phyloP scores from a whole-genome alignment of 176 grass and related monocot species.

The Tillandsia fasciculata region DNA sequence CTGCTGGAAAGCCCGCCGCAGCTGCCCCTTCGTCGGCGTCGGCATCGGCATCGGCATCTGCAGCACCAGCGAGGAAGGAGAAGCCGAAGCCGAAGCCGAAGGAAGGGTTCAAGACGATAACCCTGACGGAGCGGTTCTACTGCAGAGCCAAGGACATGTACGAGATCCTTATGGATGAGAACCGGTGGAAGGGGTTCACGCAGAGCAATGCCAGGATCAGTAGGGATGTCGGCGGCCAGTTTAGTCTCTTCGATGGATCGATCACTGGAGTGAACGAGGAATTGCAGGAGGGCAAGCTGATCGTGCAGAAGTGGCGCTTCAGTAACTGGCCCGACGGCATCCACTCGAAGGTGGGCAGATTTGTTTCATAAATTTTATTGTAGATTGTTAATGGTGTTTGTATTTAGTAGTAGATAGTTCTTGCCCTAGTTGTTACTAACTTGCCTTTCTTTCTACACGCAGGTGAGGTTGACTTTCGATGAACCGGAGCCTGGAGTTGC shows the following conservation, averaged over 20 bases:
- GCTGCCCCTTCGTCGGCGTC: not conserved
- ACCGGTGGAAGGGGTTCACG: constrained; percentile 94
- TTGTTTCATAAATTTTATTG: not conserved
- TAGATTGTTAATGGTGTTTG: not conserved
- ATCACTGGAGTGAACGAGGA: constrained; percentile 85
- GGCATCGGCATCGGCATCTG: not conserved
- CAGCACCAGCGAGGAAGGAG: constrained; percentile 28
- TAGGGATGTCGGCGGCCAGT: constrained; percentile 81
- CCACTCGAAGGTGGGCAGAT: constrained; percentile 43
- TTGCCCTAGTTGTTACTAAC: not conserved
- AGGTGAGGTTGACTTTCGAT: constrained; percentile 79
- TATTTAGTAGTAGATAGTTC: not conserved
- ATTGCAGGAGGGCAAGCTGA: constrained; percentile 80
- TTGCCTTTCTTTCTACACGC: constrained; percentile 9
- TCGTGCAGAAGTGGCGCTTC: constrained; percentile 88
- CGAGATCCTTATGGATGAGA: constrained; percentile 96
- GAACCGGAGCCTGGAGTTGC: constrained; percentile 80
- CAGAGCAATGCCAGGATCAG: constrained; percentile 92
- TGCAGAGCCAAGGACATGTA: constrained; percentile 76
- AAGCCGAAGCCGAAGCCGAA: constrained; percentile 60
- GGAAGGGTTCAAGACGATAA: constrained; percentile 86
- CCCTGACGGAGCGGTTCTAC: constrained; percentile 82
- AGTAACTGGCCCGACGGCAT: constrained; percentile 79
- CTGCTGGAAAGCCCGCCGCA: not conserved
- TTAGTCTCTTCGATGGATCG: constrained; percentile 86